These are phyloP conservation scores for Paracamarosporium sp. DNA, from an alignment of 2,329 filamentous ascomycete genomes.

Conservation along the genomic window DNA sequence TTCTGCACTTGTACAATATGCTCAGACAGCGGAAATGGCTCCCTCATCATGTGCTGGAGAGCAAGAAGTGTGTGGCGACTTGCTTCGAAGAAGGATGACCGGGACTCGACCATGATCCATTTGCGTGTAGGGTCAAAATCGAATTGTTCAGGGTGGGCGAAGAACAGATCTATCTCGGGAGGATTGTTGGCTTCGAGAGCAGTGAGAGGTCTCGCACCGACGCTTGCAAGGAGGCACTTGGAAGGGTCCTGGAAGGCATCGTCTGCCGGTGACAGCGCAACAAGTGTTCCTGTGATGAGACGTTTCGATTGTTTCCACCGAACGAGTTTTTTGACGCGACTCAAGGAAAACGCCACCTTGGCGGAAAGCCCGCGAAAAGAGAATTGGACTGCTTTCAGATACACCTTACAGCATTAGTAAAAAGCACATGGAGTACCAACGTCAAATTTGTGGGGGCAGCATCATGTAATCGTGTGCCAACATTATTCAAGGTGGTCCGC, in stretches of 20 bases:
- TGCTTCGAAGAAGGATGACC: conserved; percentile 78
- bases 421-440: background rate
- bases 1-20: conserved; percentile 63
- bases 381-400: conserved; percentile 70
- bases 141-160: conserved; percentile 65
- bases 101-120: conserved; percentile 80
- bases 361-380: conserved; percentile 68
- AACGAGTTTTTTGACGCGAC: conserved; percentile 69
- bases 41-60: conserved; percentile 69
- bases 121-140: conserved; percentile 72
- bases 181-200: conserved; percentile 69
- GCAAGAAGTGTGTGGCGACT: conserved; percentile 74
- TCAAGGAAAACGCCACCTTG: conserved; percentile 73
- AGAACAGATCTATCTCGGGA: conserved; percentile 78
- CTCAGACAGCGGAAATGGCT: conserved; percentile 67
- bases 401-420: conserved; percentile 59
- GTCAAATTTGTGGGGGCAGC: no score
- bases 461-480: no score
- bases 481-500: no score
- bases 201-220: conserved; percentile 72
- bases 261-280: conserved; percentile 60
- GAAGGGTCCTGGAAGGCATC: conserved; percentile 66
- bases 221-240: conserved; percentile 72
- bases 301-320: conserved; percentile 70
- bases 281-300: conserved; percentile 60